Evolutionary conservation across 208 protist genomes (phyloP).

Genomic region (Leishmania guyanensis): DNA sequence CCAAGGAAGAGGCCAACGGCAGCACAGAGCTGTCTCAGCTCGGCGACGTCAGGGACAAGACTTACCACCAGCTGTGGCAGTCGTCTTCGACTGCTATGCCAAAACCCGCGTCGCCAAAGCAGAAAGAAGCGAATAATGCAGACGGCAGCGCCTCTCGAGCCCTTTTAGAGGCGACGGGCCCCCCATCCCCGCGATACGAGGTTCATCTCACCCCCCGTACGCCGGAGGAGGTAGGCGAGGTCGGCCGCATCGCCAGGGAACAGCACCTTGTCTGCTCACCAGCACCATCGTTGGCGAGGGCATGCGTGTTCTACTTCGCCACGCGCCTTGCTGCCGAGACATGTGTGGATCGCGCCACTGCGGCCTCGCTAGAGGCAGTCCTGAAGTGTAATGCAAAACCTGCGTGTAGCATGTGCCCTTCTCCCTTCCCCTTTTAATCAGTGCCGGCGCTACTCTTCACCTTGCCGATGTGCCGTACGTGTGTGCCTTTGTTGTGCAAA

Average conservation of each 20-base stretch:
- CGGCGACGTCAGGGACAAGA: background rate
- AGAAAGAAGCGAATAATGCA: background rate
- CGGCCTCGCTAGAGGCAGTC: slow-evolving; percentile 15
- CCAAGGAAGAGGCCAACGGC: background rate
- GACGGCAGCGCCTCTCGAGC: background rate
- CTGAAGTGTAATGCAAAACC: slow-evolving; percentile 12
- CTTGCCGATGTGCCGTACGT: background rate
- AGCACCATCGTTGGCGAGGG: background rate
- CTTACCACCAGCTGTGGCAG: background rate
- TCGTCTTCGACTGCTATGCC: background rate
- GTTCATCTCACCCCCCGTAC: slow-evolving; percentile 23
- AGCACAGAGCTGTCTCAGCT: background rate
- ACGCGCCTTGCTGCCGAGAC: slow-evolving; percentile 37
- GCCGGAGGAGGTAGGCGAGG: slow-evolving; percentile 25
- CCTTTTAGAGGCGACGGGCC: background rate
- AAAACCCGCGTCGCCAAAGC: background rate
- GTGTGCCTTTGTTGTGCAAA: background rate
- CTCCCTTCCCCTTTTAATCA: background rate
- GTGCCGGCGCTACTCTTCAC: too few species aligned
- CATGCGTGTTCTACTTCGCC: slow-evolving; percentile 23
- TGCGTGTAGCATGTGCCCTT: background rate
- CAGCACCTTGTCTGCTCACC: slow-evolving; percentile 17
- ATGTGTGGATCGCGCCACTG: slow-evolving; percentile 27
- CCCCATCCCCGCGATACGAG: slow-evolving; percentile 20
- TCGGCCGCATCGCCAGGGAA: slow-evolving; percentile 17